Percentiles rank a stretch among this genome's conserved stretches.
These are phyloP conservation scores for Pyrenochaeta sp. DNA, from an alignment of 2,329 filamentous ascomycete genomes.

Conservation along the genomic window DNA sequence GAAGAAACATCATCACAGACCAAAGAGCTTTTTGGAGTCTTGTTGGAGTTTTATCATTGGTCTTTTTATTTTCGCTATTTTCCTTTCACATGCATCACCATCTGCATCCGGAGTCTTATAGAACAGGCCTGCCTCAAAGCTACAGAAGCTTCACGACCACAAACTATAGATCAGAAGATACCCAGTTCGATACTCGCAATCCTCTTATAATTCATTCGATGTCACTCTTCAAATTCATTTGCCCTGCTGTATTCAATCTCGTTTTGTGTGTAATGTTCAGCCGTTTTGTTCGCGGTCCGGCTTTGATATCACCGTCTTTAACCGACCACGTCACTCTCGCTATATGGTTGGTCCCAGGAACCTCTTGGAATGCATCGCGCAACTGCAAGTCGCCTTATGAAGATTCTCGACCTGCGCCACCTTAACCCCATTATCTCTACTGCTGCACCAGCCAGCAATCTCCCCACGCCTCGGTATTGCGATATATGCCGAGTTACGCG, in stretches of 20 bases:
- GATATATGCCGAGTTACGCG: conserved; percentile 1
- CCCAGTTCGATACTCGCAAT: conserved; percentile 8
- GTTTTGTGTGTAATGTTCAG: no score
- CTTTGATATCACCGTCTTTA: neutral
- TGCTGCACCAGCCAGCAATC: neutral
- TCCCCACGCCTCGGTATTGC: neutral
- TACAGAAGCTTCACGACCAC: neutral
- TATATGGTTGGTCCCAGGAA: neutral
- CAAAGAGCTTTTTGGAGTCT: neutral
- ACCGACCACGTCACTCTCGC: neutral
- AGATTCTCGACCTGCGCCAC: neutral
- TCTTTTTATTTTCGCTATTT: no score
- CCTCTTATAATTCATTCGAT: neutral
- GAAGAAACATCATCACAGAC: neutral
- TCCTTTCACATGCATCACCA: neutral
- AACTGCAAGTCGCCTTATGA: neutral
- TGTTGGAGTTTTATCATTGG: no score
- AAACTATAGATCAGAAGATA: conserved; percentile 21
- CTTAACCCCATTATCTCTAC: neutral
- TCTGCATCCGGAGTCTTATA: neutral
- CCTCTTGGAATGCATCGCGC: neutral
- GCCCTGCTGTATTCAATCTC: no score
- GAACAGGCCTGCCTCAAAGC: no score
- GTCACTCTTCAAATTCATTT: no score
- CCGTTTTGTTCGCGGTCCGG: no score